Evolutionary conservation across 257 asterid species (phyloP), one percentile per base, ranked within the genome.

Genomic region (Scutellaria minor): DNA sequence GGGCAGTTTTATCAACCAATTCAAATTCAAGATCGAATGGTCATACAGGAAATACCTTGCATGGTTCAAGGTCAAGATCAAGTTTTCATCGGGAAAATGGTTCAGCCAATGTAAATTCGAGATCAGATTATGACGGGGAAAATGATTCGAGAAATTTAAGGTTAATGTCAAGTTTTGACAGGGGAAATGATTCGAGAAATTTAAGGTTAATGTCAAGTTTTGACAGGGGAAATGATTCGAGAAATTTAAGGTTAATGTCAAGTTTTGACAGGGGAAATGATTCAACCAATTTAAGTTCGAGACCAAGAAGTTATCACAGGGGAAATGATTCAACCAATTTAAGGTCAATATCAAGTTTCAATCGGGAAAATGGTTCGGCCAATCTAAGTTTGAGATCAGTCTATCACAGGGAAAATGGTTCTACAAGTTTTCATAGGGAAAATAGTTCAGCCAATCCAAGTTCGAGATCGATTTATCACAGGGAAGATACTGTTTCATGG

Each of bases 1-100:
- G 44, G 75, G 46, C 65, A 20, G 60, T 45, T 13, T 5, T 31
- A 14, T 67, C 72, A 8, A 39, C 18, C 3, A 68, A 41, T 48
- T 63, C 79, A 57, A 76, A 76, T 64, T 27, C 74, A 48, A 71
- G 64, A 57, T 71, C 41, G 20, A 48, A 47, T 54, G 12, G 35
- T 57, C 64, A 31, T 57, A 37, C 2, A 22, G 39, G 61, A 55
- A 20, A 55, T 55, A 55, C 24, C 39, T 20, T 37, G 10, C 5
- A 22, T 55, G 24, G 39, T 55, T 55, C 61, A 55, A 55, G 61
- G 61, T 9, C 61, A 35, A 31, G 31, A 11, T 57, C 44, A 27
- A 31, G 40, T 18, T 8, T 8, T 20, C 61, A 9, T 54, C 22
- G 44, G 12, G 64, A 57, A 56, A 41, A 24, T 24, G 44, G 64